phyloP scores from a whole-genome alignment of 2,329 filamentous ascomycete species.

The Parascedosporium putredinis region DNA sequence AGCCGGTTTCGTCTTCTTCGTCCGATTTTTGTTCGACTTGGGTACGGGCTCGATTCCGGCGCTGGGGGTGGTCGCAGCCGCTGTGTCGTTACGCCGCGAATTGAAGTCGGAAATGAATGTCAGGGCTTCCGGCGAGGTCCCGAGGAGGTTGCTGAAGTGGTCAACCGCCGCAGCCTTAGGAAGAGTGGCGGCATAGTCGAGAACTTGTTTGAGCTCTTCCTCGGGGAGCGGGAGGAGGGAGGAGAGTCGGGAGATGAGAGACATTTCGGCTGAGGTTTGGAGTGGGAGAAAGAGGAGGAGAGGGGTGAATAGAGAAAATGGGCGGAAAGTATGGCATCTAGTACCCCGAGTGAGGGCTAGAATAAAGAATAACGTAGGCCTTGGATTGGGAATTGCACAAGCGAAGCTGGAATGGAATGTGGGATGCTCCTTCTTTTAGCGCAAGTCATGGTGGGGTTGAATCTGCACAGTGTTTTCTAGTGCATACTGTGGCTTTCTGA shows the following conservation, averaged over 20 bases:
- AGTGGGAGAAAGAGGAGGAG: neutral
- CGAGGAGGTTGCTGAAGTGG: constrained; percentile 80
- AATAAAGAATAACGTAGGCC: too few relatives aligned
- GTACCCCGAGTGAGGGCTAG: too few relatives aligned
- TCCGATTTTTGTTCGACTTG: constrained; percentile 34
- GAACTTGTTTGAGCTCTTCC: constrained; percentile 70
- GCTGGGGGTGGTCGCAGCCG: constrained; percentile 10
- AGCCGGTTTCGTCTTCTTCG: constrained; percentile 49
- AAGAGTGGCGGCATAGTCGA: constrained; percentile 70
- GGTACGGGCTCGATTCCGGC: constrained; percentile 31
- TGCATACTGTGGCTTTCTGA: too few relatives aligned
- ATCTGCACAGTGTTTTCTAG: too few relatives aligned
- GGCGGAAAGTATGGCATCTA: too few relatives aligned
- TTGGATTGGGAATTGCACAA: too few relatives aligned
- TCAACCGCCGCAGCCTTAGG: constrained; percentile 68
- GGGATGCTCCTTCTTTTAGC: too few relatives aligned
- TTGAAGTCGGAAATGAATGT: constrained; percentile 80
- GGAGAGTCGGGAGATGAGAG: constrained; percentile 53
- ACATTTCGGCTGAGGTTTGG: constrained; percentile 30
- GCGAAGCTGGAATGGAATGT: too few relatives aligned
- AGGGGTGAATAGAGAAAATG: neutral
- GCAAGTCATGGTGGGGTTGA: too few relatives aligned
- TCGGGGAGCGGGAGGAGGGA: constrained; percentile 77
- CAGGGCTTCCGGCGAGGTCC: constrained; percentile 66
- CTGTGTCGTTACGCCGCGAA: constrained; percentile 37